These are phyloP conservation scores for Hansenula lynferdii DNA, from an alignment of 1,139 yeast genomes.

Conservation along the genomic window DNA sequence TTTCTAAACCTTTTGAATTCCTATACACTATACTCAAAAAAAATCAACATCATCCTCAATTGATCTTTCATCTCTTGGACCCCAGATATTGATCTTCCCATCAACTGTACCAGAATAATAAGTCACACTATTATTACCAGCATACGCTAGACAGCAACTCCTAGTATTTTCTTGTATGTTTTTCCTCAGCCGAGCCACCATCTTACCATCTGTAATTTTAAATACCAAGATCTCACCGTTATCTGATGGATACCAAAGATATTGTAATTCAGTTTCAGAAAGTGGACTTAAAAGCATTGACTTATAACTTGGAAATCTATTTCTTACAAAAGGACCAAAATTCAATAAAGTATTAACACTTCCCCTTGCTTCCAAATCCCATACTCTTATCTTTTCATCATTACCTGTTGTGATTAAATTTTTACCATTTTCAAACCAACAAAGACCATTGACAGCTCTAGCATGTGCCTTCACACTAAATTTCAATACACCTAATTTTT, in stretches of 20 bases:
- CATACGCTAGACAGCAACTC: slow-evolving; percentile 47
- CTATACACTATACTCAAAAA: too few species aligned
- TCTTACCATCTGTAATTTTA: slow-evolving; percentile 58
- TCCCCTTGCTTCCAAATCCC: slow-evolving; percentile 49
- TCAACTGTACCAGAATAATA: slow-evolving; percentile 54
- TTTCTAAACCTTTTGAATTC: too few species aligned
- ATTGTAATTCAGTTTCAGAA: slow-evolving; percentile 47
- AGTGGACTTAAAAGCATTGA: slow-evolving; percentile 26
- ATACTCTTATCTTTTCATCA: slow-evolving; percentile 71
- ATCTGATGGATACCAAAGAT: slow-evolving; percentile 70
- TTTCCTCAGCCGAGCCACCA: slow-evolving; percentile 18
- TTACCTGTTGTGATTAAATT: slow-evolving; percentile 61
- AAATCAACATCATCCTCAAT: slow-evolving; percentile 5
- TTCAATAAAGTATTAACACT: slow-evolving; percentile 61
- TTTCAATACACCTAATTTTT: slow-evolving; percentile 15
- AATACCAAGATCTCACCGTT: slow-evolving; percentile 71
- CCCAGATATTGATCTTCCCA: slow-evolving; percentile 53
- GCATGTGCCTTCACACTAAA: slow-evolving; percentile 55
- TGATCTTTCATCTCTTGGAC: slow-evolving; percentile 27
- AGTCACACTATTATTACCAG: slow-evolving; percentile 38
- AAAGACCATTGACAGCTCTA: slow-evolving; percentile 69
- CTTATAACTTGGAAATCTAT: slow-evolving; percentile 36
- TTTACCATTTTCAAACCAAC: slow-evolving; percentile 64
- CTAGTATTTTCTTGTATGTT: slow-evolving; percentile 20
- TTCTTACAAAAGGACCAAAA: slow-evolving; percentile 75